Conservation (phyloP, 1,284 basidiomycete genomes). For the Cryptococcus wingfieldii region DNA sequence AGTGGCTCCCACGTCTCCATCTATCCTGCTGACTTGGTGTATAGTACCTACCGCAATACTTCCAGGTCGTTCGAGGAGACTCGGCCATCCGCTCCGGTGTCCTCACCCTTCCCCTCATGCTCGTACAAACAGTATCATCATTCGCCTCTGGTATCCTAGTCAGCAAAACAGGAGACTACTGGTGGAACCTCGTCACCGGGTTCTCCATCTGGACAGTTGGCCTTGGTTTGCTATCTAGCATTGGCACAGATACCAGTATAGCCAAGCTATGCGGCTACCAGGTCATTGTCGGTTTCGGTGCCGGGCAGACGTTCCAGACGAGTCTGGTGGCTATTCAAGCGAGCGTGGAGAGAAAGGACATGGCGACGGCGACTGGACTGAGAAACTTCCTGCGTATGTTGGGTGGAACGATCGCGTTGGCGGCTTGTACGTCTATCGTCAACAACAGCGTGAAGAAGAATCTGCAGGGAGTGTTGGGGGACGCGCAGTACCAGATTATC, state of each 20-base stretch:
- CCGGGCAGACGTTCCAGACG: conserved; percentile 44
- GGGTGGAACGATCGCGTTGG: conserved; percentile 33
- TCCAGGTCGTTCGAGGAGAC: conserved; percentile 65
- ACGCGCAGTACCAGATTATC: conserved; percentile 12
- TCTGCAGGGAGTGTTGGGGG: conserved; percentile 3
- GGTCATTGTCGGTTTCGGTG: conserved; percentile 63
- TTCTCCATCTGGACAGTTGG: conserved; percentile 68
- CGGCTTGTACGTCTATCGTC: conserved; percentile 30
- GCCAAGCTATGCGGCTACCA: conserved; percentile 63
- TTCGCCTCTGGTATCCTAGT: conserved; percentile 56
- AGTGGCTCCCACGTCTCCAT: not conserved
- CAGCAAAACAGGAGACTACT: conserved; percentile 62
- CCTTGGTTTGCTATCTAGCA: conserved; percentile 63
- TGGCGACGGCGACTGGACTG: conserved; percentile 43
- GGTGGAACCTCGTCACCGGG: conserved; percentile 60
- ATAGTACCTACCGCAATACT: conserved; percentile 63
- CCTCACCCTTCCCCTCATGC: conserved; percentile 62
- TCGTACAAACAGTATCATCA: conserved; percentile 58
- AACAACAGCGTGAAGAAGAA: conserved; percentile 33
- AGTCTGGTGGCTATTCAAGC: conserved; percentile 56
- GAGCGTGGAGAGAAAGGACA: conserved; percentile 35
- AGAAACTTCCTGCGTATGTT: conserved; percentile 44
- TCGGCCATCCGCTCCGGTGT: conserved; percentile 61
- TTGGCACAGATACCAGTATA: conserved; percentile 54
- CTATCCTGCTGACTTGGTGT: not conserved